phyloP scores from a whole-genome alignment of 495 filamentous ascomycete genomes.

The Aspergillus nidulans region DNA sequence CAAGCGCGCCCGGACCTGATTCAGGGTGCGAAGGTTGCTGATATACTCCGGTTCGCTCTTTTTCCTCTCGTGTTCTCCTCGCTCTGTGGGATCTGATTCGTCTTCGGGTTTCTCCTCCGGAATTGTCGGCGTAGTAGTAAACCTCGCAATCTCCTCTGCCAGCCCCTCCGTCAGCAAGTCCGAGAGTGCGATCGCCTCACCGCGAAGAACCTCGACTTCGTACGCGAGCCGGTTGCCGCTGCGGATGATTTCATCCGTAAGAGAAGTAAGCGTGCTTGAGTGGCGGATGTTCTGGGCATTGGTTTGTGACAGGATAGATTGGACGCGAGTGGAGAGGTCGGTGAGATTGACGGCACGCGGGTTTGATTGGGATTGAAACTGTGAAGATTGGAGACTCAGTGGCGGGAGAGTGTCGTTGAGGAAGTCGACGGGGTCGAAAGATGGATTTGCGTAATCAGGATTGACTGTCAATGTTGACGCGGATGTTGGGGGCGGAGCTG shows the following conservation, averaged over 20 bases:
- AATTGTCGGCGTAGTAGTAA: conserved; percentile 46
- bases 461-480: conserved; percentile 36
- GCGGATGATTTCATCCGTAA: conserved; percentile 92
- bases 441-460: conserved; percentile 57
- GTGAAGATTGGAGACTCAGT: conserved; percentile 37
- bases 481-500: conserved; percentile 8
- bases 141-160: conserved; percentile 62
- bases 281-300: conserved; percentile 81
- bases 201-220: conserved; percentile 87
- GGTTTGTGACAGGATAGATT: conserved; percentile 78
- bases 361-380: conserved; percentile 37
- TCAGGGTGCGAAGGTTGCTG: conserved; percentile 72
- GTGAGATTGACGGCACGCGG: conserved; percentile 59
- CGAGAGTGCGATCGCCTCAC: conserved; percentile 72
- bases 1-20: conserved; percentile 72
- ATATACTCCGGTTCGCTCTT: conserved; percentile 63
- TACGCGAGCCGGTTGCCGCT: conserved; percentile 83
- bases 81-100: conserved; percentile 3
- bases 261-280: conserved; percentile 74
- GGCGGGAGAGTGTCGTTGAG: conserved; percentile 71
- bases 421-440: conserved; percentile 77
- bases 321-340: conserved; percentile 75
- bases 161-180: conserved; percentile 72
- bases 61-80: conserved; percentile 9
- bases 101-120: not conserved